Base-by-base conservation (phyloP, 2,329 filamentous ascomycete species). In the Colletotrichum aenigma region DNA sequence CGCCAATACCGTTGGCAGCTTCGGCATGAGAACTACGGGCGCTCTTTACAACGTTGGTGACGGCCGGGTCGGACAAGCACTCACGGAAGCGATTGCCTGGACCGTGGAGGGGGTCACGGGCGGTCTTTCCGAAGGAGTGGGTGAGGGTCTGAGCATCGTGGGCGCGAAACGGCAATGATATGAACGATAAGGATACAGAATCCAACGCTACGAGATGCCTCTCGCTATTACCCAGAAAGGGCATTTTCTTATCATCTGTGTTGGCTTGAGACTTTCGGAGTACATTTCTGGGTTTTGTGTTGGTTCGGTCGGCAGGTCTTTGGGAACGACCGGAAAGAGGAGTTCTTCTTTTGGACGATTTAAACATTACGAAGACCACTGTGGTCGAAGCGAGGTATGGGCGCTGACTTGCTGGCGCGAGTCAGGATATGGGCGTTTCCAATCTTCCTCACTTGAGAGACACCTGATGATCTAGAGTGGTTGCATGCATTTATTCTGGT, bases 41-140 rank as follows among this genome's bases (percentile, higher is more conserved):
- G 87, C 89, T 0, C 85, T 94, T 5, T 88, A 88, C 74, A 89
- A 88, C 60, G 88, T 94, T 84, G 90, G 93, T 26, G 91, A 94
- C 75, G 93, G 93, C 0, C 90, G 88, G 75, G 84, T 94, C n/a
- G 92, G 92, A 0, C 88, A 91, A 76, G 85, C 87, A 4, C 81
- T 94, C 26, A 87, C 89, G 21, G 89, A 91, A 36, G 80, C 90
- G 12, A 87, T 89, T 4, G 81, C 89, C 4, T 95, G 93, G 91
- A 89, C 91, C 79, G 83, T 94, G 2, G 88, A 93, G 77, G 90
- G 92, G 24, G 85, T 95, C 66, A 88, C 91, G 3, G 92, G 91
- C 16, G 94, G 94, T 0, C 85, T 95, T 56, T 91, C 92, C 79
- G 92, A 95, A 78, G 93, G 94, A 7, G 85, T 89, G 88, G 84